Evolutionary conservation across 257 asterid genomes (phyloP).

Genomic region (Echium plantagineum): DNA sequence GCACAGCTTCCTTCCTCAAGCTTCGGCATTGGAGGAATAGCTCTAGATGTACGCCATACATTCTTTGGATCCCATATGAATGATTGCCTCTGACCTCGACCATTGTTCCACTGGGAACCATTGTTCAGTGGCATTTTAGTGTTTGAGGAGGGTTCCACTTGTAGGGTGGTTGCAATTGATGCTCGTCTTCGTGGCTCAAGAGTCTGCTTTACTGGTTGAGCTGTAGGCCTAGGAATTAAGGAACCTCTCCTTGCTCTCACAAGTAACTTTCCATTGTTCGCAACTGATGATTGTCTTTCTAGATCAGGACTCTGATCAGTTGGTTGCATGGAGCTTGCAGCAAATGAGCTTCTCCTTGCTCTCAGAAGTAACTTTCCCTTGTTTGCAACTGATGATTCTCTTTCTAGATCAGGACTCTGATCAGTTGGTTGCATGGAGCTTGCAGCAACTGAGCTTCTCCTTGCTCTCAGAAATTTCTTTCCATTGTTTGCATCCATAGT

Average conservation of each 20-base stretch:
- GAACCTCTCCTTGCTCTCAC: slow-evolving; percentile 68
- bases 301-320: too few relatives aligned
- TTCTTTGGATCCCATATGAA: slow-evolving; percentile 74
- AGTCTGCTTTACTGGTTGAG: slow-evolving; percentile 5
- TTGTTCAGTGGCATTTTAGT: slow-evolving; percentile 39
- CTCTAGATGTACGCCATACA: slow-evolving; percentile 55
- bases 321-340: slow-evolving; percentile 36
- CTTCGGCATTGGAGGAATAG: slow-evolving; percentile 32
- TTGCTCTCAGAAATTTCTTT: slow-evolving; percentile 39
- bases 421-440: slow-evolving; percentile 35
- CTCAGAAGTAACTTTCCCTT: slow-evolving; percentile 28
- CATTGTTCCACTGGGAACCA: slow-evolving; percentile 23
- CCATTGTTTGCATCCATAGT: slow-evolving; percentile 17
- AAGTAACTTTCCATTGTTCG: slow-evolving; percentile 24
- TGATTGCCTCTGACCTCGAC: slow-evolving; percentile 59
- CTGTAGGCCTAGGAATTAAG: slow-evolving; percentile 43
- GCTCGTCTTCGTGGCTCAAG: slow-evolving; percentile 36
- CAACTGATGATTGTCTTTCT: too few relatives aligned
- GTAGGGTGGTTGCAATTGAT: slow-evolving; percentile 55
- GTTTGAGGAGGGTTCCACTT: slow-evolving; percentile 32
- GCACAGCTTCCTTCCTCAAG: slow-evolving; percentile 4
- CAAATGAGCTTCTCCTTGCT: slow-evolving; percentile 68
- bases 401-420: slow-evolving; percentile 48
- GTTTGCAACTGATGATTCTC: slow-evolving; percentile 67
- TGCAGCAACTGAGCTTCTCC: slow-evolving; percentile 61